A percentile compares a stretch with the other conserved stretches of the same genome.
phyloP scores from a whole-genome alignment of 2,329 filamentous ascomycete species.

The Alternaria arbusti region DNA sequence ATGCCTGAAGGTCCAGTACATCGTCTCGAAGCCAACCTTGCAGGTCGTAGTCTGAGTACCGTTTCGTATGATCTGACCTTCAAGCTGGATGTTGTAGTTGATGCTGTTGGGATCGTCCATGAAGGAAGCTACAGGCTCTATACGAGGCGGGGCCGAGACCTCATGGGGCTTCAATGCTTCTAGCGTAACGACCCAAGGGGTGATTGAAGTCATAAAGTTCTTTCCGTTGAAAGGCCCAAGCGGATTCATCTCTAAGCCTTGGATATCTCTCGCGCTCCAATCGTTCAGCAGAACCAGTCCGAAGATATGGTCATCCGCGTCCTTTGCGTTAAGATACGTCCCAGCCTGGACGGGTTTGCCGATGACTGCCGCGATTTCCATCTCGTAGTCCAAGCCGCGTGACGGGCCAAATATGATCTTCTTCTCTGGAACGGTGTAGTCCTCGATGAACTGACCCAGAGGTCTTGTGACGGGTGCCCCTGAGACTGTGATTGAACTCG shows the following conservation, averaged over 20 bases:
- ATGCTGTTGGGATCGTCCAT: conserved; percentile 30
- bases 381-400: conserved; percentile 56
- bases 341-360: conserved; percentile 51
- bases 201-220: conserved; percentile 65
- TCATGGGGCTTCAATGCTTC: conserved; percentile 59
- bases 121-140: conserved; percentile 29
- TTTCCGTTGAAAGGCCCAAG: conserved; percentile 68
- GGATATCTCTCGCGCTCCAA: conserved; percentile 69
- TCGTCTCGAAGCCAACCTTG: conserved; percentile 44
- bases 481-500: conserved; percentile 58
- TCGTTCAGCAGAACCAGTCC: conserved; percentile 69
- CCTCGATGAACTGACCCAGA: conserved; percentile 35
- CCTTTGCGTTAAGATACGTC: conserved; percentile 46
- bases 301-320: conserved; percentile 64
- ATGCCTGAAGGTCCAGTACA: conserved; percentile 57
- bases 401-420: conserved; percentile 58
- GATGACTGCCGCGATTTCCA: conserved; percentile 57
- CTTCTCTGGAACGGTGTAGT: conserved; percentile 48
- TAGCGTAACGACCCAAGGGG: conserved; percentile 67
- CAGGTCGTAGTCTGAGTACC: conserved; percentile 29
- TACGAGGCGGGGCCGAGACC: conserved; percentile 27
- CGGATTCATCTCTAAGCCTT: conserved; percentile 66
- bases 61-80: conserved; percentile 28
- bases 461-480: conserved; percentile 47
- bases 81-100: conserved; percentile 36